Evolutionary conservation across 306 rosid species (phyloP).

Genomic region (Ceratonia siliqua): DNA sequence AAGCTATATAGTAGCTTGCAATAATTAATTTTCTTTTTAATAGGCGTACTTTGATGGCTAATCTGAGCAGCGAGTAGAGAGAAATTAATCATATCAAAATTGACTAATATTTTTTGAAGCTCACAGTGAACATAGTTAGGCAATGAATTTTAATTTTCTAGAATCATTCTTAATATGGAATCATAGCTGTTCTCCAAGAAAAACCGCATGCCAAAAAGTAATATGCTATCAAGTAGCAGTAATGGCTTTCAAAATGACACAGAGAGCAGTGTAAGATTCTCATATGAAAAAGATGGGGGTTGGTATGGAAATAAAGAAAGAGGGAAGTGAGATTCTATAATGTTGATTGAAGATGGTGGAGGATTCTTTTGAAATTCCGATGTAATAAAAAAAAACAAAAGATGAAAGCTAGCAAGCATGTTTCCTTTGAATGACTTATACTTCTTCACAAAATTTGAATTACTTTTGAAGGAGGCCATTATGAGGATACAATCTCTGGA

Average conservation of each 20-base stretch:
- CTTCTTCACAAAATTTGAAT: too few relatives aligned
- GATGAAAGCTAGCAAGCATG: too few relatives aligned
- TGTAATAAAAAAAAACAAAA: too few relatives aligned
- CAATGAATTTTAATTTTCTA: not conserved
- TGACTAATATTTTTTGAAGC: not conserved
- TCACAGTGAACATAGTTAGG: not conserved
- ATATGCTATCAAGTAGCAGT: not conserved
- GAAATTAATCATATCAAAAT: not conserved
- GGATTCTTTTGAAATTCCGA: too few relatives aligned
- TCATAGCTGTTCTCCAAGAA: not conserved
- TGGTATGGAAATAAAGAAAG: too few relatives aligned
- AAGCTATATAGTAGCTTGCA: not conserved
- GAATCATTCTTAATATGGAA: not conserved
- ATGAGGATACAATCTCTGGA: too few relatives aligned
- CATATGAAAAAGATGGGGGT: not conserved
- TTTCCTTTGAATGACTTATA: too few relatives aligned
- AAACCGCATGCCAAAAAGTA: not conserved
- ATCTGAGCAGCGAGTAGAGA: not conserved
- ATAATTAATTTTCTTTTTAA: not conserved
- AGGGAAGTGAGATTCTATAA: too few relatives aligned
- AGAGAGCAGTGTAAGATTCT: not conserved
- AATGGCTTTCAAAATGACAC: not conserved
- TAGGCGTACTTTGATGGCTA: not conserved
- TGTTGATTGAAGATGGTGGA: too few relatives aligned
- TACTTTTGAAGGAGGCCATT: too few relatives aligned